Evolutionary conservation across 2,329 filamentous ascomycete species (phyloP), one percentile per base, ranked within the genome.

Genomic region (Salinomyces thailandicus): DNA sequence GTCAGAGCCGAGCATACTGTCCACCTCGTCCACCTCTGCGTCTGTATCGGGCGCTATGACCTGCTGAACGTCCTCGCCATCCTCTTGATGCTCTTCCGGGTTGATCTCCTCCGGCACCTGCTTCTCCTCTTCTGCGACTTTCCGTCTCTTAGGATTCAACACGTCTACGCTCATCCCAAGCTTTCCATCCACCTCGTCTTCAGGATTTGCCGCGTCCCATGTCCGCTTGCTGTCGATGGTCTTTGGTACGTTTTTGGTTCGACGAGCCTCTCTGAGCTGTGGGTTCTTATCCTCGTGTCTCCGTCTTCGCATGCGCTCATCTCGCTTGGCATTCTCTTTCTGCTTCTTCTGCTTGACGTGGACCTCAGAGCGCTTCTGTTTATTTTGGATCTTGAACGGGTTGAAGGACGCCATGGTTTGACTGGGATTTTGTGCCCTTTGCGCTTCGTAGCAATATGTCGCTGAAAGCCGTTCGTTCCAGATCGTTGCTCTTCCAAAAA

Each of bases 191-290:
- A 61, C 63, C 26, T 58, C 61, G 41, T 64, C 62, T 28, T 58
- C 62, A 20, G 58, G 59, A 35, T 66, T 62, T 4, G 58, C 61
- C 17, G 62, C 58, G 52, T 95, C 87, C 85, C 85, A 96, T 19
- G 85, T 77, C 58, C 91, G 77, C 68, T 94, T 94, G 51, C 78
- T 75, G 51, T 95, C 87, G 39, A 94, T 72, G 0, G 85, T 93
- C 37, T 75, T 61, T 0, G 91, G 82, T 29, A 86, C 72, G 63
- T 94, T 94, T 48, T 73, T 76, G 42, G 77, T 77, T 42, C 89
- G 67, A 50, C 91, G 75, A 47, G 81, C 74, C 43, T 75, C 76
- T 48, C 77, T 77, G 41, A 94, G 62, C 41, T 76, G 72, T 2
- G 89, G 87, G 53, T 95, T 77, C 59, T 81, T 83, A 46, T 80